These are phyloP conservation scores for Gamarada debralockiae DNA, from an alignment of 495 filamentous ascomycete genomes.

Conservation along the genomic window DNA sequence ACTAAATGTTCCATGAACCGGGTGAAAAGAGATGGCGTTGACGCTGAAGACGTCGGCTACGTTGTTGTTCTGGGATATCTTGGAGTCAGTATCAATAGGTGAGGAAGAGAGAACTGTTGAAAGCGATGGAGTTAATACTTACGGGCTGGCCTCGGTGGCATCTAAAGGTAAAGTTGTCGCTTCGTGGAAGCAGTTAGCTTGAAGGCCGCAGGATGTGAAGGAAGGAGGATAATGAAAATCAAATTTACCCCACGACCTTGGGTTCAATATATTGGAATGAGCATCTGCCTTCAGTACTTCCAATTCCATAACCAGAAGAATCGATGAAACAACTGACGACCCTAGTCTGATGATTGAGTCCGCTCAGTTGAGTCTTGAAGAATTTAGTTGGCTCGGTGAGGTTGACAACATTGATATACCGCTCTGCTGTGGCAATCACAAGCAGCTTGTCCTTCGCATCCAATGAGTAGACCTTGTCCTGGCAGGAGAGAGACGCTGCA, in stretches of 20 bases:
- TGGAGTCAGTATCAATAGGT: too few relatives aligned
- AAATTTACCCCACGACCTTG: conserved; percentile 61
- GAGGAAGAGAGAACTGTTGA: conserved; percentile 61
- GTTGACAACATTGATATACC: conserved; percentile 78
- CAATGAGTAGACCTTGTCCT: conserved; percentile 82
- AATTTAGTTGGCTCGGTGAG: conserved; percentile 69
- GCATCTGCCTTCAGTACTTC: conserved; percentile 81
- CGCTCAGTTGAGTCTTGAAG: conserved; percentile 74
- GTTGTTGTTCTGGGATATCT: too few relatives aligned
- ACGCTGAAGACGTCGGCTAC: conserved; percentile 86
- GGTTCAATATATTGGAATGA: conserved; percentile 82
- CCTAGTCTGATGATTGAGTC: conserved; percentile 80
- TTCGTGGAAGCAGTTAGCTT: conserved; percentile 20
- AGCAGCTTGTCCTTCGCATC: conserved; percentile 74
- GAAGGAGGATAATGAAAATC: too few relatives aligned
- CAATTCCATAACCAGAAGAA: conserved; percentile 74
- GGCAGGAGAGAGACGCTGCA: conserved; percentile 57
- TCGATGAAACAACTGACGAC: conserved; percentile 79
- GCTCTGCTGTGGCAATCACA: conserved; percentile 78
- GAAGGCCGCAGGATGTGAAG: conserved; percentile 6
- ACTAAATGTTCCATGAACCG: conserved; percentile 78
- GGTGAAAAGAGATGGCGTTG: conserved; percentile 84
- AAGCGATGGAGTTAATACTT: conserved; percentile 66
- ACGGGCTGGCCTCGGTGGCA: conserved; percentile 71
- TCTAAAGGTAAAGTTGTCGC: conserved; percentile 83